Conservation (phyloP, 345 rosid species). For the Hypericum androsaemum region DNA sequence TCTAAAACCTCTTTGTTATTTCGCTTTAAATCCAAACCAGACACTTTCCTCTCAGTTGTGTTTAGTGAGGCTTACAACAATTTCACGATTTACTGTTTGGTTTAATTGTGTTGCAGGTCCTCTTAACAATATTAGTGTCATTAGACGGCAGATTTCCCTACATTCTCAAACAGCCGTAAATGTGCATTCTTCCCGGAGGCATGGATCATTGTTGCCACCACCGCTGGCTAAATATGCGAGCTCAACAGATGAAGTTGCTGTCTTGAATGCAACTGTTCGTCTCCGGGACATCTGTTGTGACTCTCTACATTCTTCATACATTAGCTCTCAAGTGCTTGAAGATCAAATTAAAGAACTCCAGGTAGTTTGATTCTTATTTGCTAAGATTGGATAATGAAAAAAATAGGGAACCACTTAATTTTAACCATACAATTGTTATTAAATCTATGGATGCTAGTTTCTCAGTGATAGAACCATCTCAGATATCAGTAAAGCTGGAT, state of each 20-base stretch:
- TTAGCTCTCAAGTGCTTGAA: constrained; percentile 36
- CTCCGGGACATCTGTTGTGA: constrained; percentile 27
- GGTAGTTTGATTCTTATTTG: constrained; percentile 24
- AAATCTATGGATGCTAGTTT: no score
- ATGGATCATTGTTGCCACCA: constrained; percentile 37
- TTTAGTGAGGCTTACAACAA: no score
- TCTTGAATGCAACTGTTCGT: constrained; percentile 22
- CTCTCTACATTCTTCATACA: constrained; percentile 21
- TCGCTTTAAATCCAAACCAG: constrained; percentile 1
- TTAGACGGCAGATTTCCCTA: constrained; percentile 26
- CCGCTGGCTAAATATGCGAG: constrained; percentile 50
- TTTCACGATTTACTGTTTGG: no score
- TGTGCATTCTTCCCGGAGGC: constrained; percentile 36
- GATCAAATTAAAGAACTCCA: constrained; percentile 57
- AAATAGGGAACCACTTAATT: no score
- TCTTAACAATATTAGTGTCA: constrained; percentile 56
- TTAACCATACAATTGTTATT: no score
- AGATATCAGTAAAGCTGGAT: no score
- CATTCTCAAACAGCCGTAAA: constrained; percentile 16
- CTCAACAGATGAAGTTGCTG: constrained; percentile 30
- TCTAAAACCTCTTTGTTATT: not conserved
- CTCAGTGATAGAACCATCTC: no score
- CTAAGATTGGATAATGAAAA: no score
- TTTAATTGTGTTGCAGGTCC: constrained; percentile 32
- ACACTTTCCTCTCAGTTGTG: no score